A percentile compares a stretch with the other conserved stretches of the same genome.
Conservation (phyloP, 768 basidiomycete species). For the Cystobasidium tubakii region DNA sequence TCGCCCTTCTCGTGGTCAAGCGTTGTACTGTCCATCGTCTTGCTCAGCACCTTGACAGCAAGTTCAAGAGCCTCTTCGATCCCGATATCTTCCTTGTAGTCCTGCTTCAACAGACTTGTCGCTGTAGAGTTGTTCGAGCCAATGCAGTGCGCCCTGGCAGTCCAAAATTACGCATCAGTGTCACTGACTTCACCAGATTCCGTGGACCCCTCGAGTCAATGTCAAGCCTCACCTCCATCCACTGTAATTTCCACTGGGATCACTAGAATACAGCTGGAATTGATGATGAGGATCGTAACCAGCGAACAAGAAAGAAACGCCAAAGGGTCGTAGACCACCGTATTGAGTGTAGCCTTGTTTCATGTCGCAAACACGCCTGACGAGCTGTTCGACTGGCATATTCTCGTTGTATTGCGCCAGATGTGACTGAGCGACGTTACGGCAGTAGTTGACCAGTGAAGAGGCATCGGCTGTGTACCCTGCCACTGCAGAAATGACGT, state of each 20-base stretch:
- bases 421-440: slow-evolving; percentile 82
- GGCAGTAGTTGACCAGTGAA: slow-evolving; percentile 89
- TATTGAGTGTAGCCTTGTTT: slow-evolving; percentile 65
- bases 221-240: slow-evolving; percentile 34
- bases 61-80: slow-evolving; percentile 89
- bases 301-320: slow-evolving; percentile 91
- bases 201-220: background rate
- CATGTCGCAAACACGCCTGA: slow-evolving; percentile 87
- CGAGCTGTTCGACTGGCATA: slow-evolving; percentile 92
- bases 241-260: slow-evolving; percentile 93
- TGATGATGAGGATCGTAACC: slow-evolving; percentile 92
- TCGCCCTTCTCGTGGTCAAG: slow-evolving; percentile 89
- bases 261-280: slow-evolving; percentile 97
- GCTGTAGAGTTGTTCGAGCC: slow-evolving; percentile 98
- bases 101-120: slow-evolving; percentile 90
- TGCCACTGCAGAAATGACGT: slow-evolving; percentile 89
- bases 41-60: slow-evolving; percentile 91
- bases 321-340: slow-evolving; percentile 89
- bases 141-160: slow-evolving; percentile 96
- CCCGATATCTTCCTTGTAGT: slow-evolving; percentile 90
- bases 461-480: slow-evolving; percentile 96
- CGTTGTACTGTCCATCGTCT: slow-evolving; percentile 98
- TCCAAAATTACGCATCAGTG: slow-evolving; percentile 49
- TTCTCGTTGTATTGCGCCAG: slow-evolving; percentile 88
- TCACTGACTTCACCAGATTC: too few relatives aligned